phyloP scores from a whole-genome alignment of 1,284 basidiomycete genomes.

The Austroboletus rostrupii region DNA sequence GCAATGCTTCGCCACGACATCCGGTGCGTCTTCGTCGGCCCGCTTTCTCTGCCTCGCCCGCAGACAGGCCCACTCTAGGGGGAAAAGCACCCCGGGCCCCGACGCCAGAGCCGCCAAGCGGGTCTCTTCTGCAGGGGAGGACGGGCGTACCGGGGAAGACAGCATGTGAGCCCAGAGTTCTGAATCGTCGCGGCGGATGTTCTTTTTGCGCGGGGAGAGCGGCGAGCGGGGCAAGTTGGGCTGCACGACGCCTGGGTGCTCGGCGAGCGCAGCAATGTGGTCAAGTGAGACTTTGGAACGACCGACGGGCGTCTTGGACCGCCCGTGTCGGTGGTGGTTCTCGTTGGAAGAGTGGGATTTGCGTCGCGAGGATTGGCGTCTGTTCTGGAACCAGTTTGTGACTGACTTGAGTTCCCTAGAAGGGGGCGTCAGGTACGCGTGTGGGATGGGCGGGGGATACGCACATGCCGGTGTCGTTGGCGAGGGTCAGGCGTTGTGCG shows the following conservation, averaged over 20 bases:
- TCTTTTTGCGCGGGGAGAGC: constrained; percentile 29
- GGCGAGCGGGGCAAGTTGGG: constrained; percentile 21
- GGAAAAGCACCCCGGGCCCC: constrained; percentile 31
- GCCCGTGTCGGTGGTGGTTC: constrained; percentile 15
- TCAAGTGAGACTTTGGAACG: constrained; percentile 38
- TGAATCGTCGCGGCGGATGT: constrained; percentile 2
- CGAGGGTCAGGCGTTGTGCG: constrained; percentile 40
- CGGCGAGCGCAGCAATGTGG: constrained; percentile 36
- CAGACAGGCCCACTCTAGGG: constrained; percentile 47
- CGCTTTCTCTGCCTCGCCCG: constrained; percentile 37
- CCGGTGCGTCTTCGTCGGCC: constrained; percentile 22
- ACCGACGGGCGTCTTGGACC: constrained; percentile 16
- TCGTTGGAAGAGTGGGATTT: constrained; percentile 21
- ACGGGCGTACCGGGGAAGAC: constrained; percentile 38
- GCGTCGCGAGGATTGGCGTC: constrained; percentile 26
- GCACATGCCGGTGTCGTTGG: constrained; percentile 41
- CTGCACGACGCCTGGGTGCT: constrained; percentile 29
- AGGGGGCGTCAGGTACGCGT: constrained; percentile 4
- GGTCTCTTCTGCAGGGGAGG: constrained; percentile 34
- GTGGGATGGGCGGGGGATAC: constrained; percentile 10
- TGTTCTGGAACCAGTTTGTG: constrained; percentile 36
- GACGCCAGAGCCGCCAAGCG: constrained; percentile 30
- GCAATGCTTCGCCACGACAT: not conserved
- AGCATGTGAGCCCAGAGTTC: constrained; percentile 42
- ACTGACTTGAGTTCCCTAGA: constrained; percentile 33